A percentile compares a stretch with the other conserved stretches of the same genome.
Conservation (phyloP, 2,329 filamentous ascomycete genomes). For the Curvularia eragrostidis region DNA sequence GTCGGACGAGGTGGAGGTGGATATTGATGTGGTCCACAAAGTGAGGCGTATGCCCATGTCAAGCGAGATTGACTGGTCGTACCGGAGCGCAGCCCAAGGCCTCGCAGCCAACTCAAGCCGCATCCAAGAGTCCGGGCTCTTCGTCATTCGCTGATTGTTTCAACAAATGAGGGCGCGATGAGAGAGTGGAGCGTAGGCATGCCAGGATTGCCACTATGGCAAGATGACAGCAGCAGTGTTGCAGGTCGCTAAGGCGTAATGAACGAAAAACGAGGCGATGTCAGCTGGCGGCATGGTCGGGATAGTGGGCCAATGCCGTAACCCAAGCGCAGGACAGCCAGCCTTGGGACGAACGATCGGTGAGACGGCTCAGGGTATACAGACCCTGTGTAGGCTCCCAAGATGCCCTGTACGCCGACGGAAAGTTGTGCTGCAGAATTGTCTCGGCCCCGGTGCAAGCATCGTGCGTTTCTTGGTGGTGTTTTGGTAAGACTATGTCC, state of each 20-base stretch:
- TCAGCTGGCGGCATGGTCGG: conserved; percentile 28
- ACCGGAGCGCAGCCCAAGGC: conserved; percentile 11
- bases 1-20: conserved; percentile 12
- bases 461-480: conserved; percentile 21
- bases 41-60: conserved; percentile 29
- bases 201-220: conserved; percentile 5
- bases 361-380: conserved; percentile 30
- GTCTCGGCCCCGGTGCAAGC: conserved; percentile 23
- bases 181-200: conserved; percentile 10
- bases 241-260: conserved; percentile 25
- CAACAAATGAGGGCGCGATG: conserved; percentile 5
- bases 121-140: conserved; percentile 6
- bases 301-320: conserved; percentile 36
- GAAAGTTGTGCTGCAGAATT: conserved; percentile 8
- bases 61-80: conserved; percentile 19
- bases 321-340: conserved; percentile 39
- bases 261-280: conserved; percentile 38
- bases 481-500: conserved; percentile 29
- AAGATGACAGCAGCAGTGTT: conserved; percentile 31
- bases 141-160: conserved; percentile 15
- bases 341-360: conserved; percentile 44
- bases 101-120: conserved; percentile 7
- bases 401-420: conserved; percentile 5
- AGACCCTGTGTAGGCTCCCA: conserved; percentile 10
- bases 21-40: conserved; percentile 21